Evolutionary conservation across 441 rosid genomes (phyloP).

Genomic region (Kokia cookei): DNA sequence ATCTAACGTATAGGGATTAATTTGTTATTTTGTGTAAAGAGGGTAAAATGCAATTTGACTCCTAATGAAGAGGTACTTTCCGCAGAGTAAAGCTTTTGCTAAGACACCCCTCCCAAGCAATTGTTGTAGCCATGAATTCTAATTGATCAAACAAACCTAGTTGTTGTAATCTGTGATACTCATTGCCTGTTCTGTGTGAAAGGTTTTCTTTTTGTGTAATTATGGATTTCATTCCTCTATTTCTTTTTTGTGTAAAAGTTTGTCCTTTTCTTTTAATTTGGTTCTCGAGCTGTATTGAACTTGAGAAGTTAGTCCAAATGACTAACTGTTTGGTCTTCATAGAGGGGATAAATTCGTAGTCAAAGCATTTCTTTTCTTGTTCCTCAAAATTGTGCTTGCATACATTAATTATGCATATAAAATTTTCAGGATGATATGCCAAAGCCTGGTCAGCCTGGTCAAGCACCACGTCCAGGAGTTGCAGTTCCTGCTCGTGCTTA

Average conservation of each 20-base stretch:
- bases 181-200: not conserved
- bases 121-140: not conserved
- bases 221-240: too few species aligned
- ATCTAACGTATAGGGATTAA: too few species aligned
- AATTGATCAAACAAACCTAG: not conserved
- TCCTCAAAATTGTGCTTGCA: not conserved
- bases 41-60: too few species aligned
- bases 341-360: too few species aligned
- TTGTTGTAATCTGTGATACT: not conserved
- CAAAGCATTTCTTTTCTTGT: too few species aligned
- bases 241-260: too few species aligned
- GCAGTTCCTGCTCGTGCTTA: slow-evolving; percentile 18
- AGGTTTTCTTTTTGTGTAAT: too few species aligned
- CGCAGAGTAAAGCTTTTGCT: not conserved
- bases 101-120: not conserved
- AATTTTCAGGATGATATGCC: slow-evolving; percentile 23
- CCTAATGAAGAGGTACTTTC: too few species aligned
- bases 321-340: not conserved
- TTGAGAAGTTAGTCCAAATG: too few species aligned
- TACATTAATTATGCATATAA: not conserved
- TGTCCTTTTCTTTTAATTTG: too few species aligned
- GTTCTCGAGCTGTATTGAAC: too few species aligned
- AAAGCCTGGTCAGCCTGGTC: slow-evolving; percentile 35
- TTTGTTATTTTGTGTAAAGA: too few species aligned
- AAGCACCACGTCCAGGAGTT: slow-evolving; percentile 27